Conservation (phyloP, 345 rosid genomes). For the Erucastrum elatum region DNA sequence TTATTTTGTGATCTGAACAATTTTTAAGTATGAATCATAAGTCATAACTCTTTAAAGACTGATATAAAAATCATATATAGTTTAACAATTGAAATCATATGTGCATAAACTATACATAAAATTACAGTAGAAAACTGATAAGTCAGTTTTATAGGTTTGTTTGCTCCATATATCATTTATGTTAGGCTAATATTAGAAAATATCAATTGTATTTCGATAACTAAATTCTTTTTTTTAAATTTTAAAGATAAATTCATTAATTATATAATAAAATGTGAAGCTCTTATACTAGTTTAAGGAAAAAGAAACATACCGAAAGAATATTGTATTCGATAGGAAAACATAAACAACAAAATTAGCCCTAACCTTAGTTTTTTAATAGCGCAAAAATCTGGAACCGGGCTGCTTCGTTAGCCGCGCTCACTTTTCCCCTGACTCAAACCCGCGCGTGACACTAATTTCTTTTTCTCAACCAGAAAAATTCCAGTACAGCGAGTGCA, state of each 20-base stretch:
- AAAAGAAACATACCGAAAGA: neutral
- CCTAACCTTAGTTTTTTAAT: neutral
- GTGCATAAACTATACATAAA: neutral
- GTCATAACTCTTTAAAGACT: neutral
- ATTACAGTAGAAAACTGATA: neutral
- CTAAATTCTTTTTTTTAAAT: neutral
- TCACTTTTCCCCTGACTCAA: conserved; percentile 39
- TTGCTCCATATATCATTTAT: neutral
- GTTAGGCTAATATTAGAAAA: neutral
- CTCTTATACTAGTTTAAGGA: neutral
- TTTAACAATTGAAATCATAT: neutral
- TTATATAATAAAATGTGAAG: neutral
- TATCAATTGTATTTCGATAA: neutral
- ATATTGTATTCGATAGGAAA: neutral
- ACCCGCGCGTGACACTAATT: conserved; percentile 38
- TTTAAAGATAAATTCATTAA: too few species aligned
- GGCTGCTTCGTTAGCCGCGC: conserved; percentile 27
- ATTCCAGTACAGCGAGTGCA: conserved; percentile 28
- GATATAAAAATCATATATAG: neutral
- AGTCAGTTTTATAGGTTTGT: neutral
- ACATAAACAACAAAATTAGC: neutral
- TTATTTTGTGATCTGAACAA: neutral
- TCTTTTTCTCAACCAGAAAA: neutral
- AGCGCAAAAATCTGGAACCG: conserved; percentile 25
- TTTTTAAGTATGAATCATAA: neutral